Evolutionary conservation across 257 asterid species (phyloP).

Genomic region (Solanum bulbocastanum): DNA sequence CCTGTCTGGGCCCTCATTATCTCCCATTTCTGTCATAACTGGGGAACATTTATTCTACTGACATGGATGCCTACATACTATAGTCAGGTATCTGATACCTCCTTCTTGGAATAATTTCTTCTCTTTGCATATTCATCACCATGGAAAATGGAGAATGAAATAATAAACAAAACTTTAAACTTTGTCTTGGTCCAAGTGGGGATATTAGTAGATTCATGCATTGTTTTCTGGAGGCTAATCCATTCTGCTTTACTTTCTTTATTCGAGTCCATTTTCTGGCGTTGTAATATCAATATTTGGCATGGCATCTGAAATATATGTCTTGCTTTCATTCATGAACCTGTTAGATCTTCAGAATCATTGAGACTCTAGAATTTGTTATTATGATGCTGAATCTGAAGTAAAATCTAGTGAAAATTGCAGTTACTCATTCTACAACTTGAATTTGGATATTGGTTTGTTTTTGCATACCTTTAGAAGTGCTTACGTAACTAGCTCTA

Average conservation of each 20-base stretch:
- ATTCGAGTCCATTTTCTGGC: neutral
- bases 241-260: neutral
- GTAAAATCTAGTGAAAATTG: neutral
- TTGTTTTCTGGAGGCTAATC: neutral
- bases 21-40: conserved; percentile 97
- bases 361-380: neutral
- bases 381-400: neutral
- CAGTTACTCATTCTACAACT: neutral
- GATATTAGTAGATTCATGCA: neutral
- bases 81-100: conserved; percentile 54
- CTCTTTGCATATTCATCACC: neutral
- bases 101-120: neutral
- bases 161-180: neutral
- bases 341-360: neutral
- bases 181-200: neutral
- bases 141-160: neutral
- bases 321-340: neutral
- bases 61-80: conserved; percentile 99
- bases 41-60: conserved; percentile 97
- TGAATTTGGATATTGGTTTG: neutral
- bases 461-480: neutral
- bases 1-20: conserved; percentile 99
- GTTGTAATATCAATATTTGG: neutral
- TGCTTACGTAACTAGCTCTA: neutral
- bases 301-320: neutral